phyloP scores from a whole-genome alignment of 2,329 filamentous ascomycete species.

The Hymenoscyphus salicellus region DNA sequence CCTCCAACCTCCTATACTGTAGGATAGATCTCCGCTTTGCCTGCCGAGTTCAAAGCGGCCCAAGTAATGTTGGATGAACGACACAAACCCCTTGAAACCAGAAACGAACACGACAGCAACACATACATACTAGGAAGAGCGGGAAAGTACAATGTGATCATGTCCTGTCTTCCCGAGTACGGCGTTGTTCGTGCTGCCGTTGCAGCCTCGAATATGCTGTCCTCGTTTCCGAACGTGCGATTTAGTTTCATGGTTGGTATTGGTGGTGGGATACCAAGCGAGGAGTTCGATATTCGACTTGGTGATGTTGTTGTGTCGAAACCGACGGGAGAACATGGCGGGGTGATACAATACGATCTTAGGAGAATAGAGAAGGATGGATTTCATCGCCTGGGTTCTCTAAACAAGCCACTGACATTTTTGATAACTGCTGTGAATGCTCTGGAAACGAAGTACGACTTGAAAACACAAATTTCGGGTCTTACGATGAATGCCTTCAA shows the following conservation, averaged over 20 bases:
- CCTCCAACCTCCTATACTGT: conserved; percentile 23
- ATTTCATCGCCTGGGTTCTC: conserved; percentile 23
- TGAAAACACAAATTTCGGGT: background rate
- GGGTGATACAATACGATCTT: conserved; percentile 18
- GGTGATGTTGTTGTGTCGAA: conserved; percentile 28
- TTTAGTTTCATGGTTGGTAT: conserved; percentile 19
- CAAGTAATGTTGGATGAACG: conserved; percentile 11
- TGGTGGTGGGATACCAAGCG: conserved; percentile 14
- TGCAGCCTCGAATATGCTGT: conserved; percentile 17
- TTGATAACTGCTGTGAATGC: conserved; percentile 25
- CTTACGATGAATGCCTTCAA: background rate
- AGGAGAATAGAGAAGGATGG: conserved; percentile 16
- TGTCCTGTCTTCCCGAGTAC: conserved; percentile 18
- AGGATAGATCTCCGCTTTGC: conserved; percentile 31
- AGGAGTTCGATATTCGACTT: conserved; percentile 28
- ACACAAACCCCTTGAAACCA: conserved; percentile 7
- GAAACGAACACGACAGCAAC: conserved; percentile 11
- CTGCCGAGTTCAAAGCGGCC: conserved; percentile 27
- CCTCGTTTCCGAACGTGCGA: conserved; percentile 13
- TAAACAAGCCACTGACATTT: conserved; percentile 24
- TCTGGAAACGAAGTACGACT: conserved; percentile 21
- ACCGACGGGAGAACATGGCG: conserved; percentile 13
- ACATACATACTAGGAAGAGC: conserved; percentile 18
- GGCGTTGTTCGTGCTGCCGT: conserved; percentile 18
- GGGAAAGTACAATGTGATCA: conserved; percentile 18